Base-by-base conservation (phyloP, 352 stramenopile genomes). In the Blastocystis sp. region DNA sequence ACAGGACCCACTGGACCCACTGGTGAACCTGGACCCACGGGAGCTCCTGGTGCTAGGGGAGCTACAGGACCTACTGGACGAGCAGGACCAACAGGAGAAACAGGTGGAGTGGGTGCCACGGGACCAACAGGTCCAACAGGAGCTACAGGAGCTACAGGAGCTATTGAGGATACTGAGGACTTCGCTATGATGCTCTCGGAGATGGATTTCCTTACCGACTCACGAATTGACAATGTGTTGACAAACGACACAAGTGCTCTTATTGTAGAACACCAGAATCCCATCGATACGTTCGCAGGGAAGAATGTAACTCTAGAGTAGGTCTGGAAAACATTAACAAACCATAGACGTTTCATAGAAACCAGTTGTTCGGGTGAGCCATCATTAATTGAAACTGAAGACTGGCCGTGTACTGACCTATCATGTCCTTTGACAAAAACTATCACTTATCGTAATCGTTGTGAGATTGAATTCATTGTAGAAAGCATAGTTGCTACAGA, bases 201-300 rank as follows among this genome's bases (percentile, higher is more conserved):
- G 4, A 77, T 59, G n/a, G 17, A 37, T 35, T 82, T 82, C 48
- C 30, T 82, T 44, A 30, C n/a, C 27, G 53, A 82, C 54, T 51
- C 73, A 27, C 48, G 73, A 66, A 44, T 82, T 4, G 73, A 82
- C 27, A 82, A 82, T 27, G 9, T 82, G 13, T 13, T 42, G 51
- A 42, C 51, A 17, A 42, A 33, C 3, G 42, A 51, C 19, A 66
- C 27, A 24, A 30, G 13, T 19, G 27, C 42, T 22, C 27, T n/a
- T 17, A 51, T 82, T 33, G 73, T 82, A 57, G 27, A 35, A 15
- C 54, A 82, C n/a, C 3, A 30, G 19, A 66, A 68, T 22, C 51
- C 27, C 9, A 13, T 42, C 11, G 42, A 53, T 11, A 33, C 66
- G 40, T 82, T 82, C 73, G 48, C 27, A 5, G 30, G 19, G 1